Percentiles rank a stretch among this genome's conserved stretches.
Evolutionary conservation across 1,284 basidiomycete species (phyloP).

Genomic region (Apiotrichum laibachii): DNA sequence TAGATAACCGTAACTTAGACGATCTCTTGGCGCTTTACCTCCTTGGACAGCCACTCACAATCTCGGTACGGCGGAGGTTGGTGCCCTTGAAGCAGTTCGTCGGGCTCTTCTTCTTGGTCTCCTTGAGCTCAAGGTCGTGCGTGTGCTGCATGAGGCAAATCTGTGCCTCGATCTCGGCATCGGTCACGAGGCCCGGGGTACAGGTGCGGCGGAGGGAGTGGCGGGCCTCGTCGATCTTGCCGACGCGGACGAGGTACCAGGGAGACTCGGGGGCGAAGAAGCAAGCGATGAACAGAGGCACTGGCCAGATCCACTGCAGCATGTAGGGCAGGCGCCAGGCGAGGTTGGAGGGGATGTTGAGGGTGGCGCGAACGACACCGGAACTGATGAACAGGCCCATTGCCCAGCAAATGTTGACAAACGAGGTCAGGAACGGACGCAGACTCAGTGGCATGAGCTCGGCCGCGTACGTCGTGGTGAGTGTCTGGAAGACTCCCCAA

Average conservation of each 20-base stretch:
- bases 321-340: not conserved
- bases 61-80: slow-evolving; percentile 46
- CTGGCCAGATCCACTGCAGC: too few species aligned
- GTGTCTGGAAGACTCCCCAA: slow-evolving; percentile 50
- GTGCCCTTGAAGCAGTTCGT: slow-evolving; percentile 54
- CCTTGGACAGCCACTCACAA: too few species aligned
- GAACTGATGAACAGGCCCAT: slow-evolving; percentile 42
- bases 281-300: slow-evolving; percentile 32
- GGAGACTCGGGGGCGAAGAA: slow-evolving; percentile 29
- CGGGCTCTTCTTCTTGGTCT: slow-evolving; percentile 43
- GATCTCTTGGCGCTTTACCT: too few species aligned
- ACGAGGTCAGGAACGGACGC: slow-evolving; percentile 48
- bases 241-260: slow-evolving; percentile 23
- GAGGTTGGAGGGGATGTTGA: slow-evolving; percentile 24
- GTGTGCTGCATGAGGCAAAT: slow-evolving; percentile 52
- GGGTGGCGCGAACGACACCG: slow-evolving; percentile 41
- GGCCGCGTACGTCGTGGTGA: slow-evolving; percentile 48
- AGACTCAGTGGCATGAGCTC: slow-evolving; percentile 47
- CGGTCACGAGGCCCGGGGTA: slow-evolving; percentile 33
- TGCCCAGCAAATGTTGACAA: slow-evolving; percentile 46
- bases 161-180: slow-evolving; percentile 49
- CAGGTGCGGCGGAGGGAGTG: slow-evolving; percentile 48
- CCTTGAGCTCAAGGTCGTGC: slow-evolving; percentile 33
- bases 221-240: slow-evolving; percentile 53
- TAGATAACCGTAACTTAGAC: too few species aligned